Base-by-base conservation (phyloP, 331 rosid species). In the Spiraea crenata region DNA sequence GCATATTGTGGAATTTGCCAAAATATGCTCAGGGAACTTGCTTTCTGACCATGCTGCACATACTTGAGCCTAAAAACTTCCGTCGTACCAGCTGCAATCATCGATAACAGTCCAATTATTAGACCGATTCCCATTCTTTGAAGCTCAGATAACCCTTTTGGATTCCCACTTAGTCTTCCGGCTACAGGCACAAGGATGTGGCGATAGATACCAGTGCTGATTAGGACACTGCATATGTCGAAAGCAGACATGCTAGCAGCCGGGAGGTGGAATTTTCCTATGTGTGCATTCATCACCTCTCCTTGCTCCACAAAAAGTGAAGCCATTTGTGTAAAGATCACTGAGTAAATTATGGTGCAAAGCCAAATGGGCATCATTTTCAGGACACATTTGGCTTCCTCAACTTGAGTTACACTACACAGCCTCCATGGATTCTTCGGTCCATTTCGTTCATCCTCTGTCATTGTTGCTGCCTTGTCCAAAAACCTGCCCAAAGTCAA, bases 171-270 rank as follows among this genome's bases (percentile, higher is more conserved):
- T 25, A 92, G 34, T 51, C 65, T 83, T 75, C 88, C 89, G 0
- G 86, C 83, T 5, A 87, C 15, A 12, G 98, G 98, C 15, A 88
- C 85, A 0, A 92, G 80, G 58, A 83, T 34, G 9, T 69, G 76
- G 46, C 87, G 88, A 65, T 89, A 89, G 1, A 92, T 68, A 45
- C 81, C 89, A 0, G 96, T 92, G 89, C 81, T 77, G 6, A 85
- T 42, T 16, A 92, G 88, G 64, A 92, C 96, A 37, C 95, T 87
- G 52, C 74, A 75, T 17, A 92, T 89, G 64, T 89, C 98, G 34
- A 89, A 92, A 57, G 74, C 86, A 4, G 98, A 87, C 96, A 92
- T 92, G 81, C 98, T 87, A 1, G 98, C 98, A 3, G 98, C 96
- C 12, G 98, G 98, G 60, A 92, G 35, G 71, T 51, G 87, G 51